Evolutionary conservation across 768 basidiomycete species (phyloP), one percentile per base, ranked within the genome.

Genomic region (Tricholomella constricta): DNA sequence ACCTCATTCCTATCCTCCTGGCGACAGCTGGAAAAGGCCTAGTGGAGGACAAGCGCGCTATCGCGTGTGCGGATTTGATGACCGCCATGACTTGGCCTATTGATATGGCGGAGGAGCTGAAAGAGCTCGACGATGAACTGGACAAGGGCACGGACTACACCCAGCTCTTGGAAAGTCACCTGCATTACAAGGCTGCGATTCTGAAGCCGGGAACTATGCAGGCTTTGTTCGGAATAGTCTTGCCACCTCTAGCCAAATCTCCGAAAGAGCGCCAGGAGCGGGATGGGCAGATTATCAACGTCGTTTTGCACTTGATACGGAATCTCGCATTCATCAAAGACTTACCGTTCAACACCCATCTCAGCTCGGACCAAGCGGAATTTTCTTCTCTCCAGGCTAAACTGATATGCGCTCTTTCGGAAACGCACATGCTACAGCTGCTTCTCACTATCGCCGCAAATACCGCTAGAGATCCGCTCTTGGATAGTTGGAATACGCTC

Each of bases 11-110:
- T 15, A 89, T 98, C 49, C 76, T 98, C 11, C 77, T 91, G 44
- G 80, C 80, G 54, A 94, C 91, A 0, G 89, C 90, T 1, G 89
- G 90, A 10, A 82, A 83, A 46, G 90, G 90, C 0, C 69, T 77
- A 19, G 84, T 89, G 27, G 90, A 92, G 58, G 90, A 94, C 69
- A 89, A 87, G 61, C 78, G 90, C 43, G 92, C 91, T 0, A 80
- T 96, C 23, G 83, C 86, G 0, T 89, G 87, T 57, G 87, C 85
- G 7, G 97, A 98, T 66, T 76, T 99, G 20, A 86, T 98, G 66
- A 91, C 93, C 0, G 94, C 95, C 0, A 91, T 99, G 91, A 98
- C 96, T 1, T 99, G 97, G 97, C 97, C 97, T 0, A 96, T 99
- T 48, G 92, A 98, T 69, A 77, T 98, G 57, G 90, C 93, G 0